Base-by-base conservation (phyloP, 1,284 basidiomycete genomes). In the Fomitopsis schrenkii region DNA sequence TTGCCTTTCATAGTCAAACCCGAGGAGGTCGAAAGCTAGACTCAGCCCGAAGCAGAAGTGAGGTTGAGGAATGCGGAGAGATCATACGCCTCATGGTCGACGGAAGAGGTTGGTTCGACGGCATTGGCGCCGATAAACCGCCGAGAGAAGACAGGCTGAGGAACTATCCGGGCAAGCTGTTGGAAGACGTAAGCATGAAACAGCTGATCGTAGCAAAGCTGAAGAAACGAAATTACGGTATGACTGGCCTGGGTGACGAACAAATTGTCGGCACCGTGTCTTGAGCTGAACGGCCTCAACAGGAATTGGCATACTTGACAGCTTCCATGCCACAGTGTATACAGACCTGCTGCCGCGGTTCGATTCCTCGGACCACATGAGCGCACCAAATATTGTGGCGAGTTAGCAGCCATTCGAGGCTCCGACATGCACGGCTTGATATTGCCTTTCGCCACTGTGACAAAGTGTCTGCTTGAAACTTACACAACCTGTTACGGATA, bases 401-500 rank as follows among this genome's bases (percentile, higher is more conserved):
- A 26, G 26, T 48, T 26, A 28, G 12, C 26, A 15, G 9, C 28
- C 22, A 33, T 4, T 33, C 15, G 9, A 33, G 8, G 17, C 28
- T 2, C 5, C 19, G 35, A 17, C 9, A 36, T 19, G 35, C 12
- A 40, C 35, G 38, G 3, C 15, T 26, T 26, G 35, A 17, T 3
- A 12, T 44, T n/a, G 50, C 40, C 44, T 53, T 48, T 55, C 26
- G 60, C 12, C 64, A 56, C 28, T 33, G 8, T 33, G 7, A 33
- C 30, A 33, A 33, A 33, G 30, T 15, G 48, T 15, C 28, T 7
- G 5, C n/a, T 8, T 54, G 35, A 35, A 17, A 38, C 35, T 38
- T 54, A 38, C 52, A 62, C 63, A 17, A 53, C 60, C 45, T 28
- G 30, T 50, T 26, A 62, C 52, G 22, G 30, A 36, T 7, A 45